phyloP scores from a whole-genome alignment of 306 rosid genomes.

The Cucurbita ficifolia region DNA sequence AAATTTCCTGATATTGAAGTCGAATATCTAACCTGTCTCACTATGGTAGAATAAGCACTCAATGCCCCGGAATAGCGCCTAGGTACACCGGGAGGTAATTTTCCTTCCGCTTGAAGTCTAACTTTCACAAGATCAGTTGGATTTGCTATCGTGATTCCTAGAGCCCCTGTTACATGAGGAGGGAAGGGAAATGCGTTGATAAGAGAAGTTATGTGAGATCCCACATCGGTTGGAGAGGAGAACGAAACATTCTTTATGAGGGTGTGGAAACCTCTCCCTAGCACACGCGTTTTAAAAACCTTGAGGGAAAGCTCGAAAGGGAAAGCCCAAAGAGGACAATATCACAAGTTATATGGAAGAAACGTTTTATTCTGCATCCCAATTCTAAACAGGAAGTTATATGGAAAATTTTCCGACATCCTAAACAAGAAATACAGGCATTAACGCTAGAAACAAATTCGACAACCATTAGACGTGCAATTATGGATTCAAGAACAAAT shows the following conservation, averaged over 20 bases:
- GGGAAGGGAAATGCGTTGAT: neutral
- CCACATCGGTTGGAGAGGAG: too few relatives aligned
- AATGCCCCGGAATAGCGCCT: constrained; percentile 87
- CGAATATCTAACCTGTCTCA: constrained; percentile 49
- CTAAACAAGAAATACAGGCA: constrained; percentile 2
- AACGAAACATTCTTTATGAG: too few relatives aligned
- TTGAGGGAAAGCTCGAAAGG: too few relatives aligned
- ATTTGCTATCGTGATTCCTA: constrained; percentile 71
- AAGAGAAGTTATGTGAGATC: too few relatives aligned
- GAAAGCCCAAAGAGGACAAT: too few relatives aligned
- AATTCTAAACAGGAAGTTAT: too few relatives aligned
- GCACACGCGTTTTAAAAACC: too few relatives aligned
- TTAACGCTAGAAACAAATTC: neutral
- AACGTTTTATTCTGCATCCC: neutral
- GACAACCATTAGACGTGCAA: neutral
- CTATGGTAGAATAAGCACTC: constrained; percentile 86
- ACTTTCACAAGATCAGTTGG: constrained; percentile 96
- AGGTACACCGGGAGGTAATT: constrained; percentile 72
- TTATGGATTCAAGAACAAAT: neutral
- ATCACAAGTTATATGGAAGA: neutral
- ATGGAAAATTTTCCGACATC: neutral
- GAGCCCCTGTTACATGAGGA: constrained; percentile 43
- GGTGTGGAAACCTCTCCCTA: too few relatives aligned
- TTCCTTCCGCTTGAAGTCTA: constrained; percentile 94
- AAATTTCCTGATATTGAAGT: neutral